Evolutionary conservation across 1,139 yeast species (phyloP), one percentile per base, ranked within the genome.

Genomic region (Geotrichum candidum): DNA sequence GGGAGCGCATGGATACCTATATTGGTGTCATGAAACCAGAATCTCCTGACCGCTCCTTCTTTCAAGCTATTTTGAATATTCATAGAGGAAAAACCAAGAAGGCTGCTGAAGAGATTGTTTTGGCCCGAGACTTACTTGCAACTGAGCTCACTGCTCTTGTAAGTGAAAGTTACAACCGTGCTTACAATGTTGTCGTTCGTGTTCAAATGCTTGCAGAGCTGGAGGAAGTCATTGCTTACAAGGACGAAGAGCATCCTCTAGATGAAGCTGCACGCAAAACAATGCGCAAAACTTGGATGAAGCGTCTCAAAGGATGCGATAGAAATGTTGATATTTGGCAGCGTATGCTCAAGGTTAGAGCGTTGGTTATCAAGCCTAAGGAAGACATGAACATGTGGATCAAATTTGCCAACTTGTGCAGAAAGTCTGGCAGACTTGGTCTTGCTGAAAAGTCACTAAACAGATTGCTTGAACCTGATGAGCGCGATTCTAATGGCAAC

Each of bases 351-450:
- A 90, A 92, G 72, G 97, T 94, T 1, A 82, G 99, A 62, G 95
- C 98, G 0, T 79, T 95, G 62, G 98, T 95, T 18, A 90, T 94
- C 53, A 88, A 88, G 66, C 99, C 99, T 0, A 90, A 92, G 68
- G 96, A 94, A 70, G 98, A 95, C 73, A 89, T 92, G 96, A 95
- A 90, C 64, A 90, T 92, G 85, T 91, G 98, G 97, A 94, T 95
- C 69, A 92, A 94, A 73, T 95, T 94, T 80, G 98, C 99, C 38
- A 94, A 95, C 69, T 79, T 95, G 63, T 92, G 99, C 72, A 83
- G 99, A 66, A 95, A 94, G 74, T 88, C 97, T 13, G 97, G 97
- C 2, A 80, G 99, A 66, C 78, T 91, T 68, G 95, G 95, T 22
- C 78, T 95, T 65, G 97, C 99, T 0, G 98, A 94, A 70, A 91